Evolutionary conservation across 1,284 basidiomycete genomes (phyloP).

Genomic region (Sphagnurus paluster): DNA sequence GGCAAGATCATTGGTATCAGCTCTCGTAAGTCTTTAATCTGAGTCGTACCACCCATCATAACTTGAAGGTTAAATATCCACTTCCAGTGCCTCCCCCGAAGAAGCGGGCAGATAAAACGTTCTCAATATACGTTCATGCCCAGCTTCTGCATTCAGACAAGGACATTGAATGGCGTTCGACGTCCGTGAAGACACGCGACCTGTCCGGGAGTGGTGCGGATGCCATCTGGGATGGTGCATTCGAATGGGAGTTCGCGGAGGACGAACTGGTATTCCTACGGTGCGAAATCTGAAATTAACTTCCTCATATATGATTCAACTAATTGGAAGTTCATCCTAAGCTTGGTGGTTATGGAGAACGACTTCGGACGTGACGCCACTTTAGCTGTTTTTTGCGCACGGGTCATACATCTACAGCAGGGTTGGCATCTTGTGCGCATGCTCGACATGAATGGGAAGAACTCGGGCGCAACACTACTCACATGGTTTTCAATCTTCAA

Average conservation of each 20-base stretch:
- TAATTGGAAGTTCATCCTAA: slow-evolving; percentile 14
- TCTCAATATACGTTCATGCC: slow-evolving; percentile 40
- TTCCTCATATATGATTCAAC: neutral
- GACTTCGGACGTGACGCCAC: slow-evolving; percentile 43
- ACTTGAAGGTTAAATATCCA: too few relatives aligned
- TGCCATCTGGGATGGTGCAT: slow-evolving; percentile 44
- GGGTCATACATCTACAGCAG: slow-evolving; percentile 41
- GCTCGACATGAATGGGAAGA: slow-evolving; percentile 53
- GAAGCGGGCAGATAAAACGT: slow-evolving; percentile 32
- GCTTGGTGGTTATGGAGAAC: slow-evolving; percentile 39
- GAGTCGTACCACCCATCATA: too few relatives aligned
- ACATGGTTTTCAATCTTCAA: slow-evolving; percentile 33
- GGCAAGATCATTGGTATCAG: slow-evolving; percentile 48
- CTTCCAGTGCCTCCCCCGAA: slow-evolving; percentile 42
- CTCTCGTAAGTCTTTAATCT: slow-evolving; percentile 37
- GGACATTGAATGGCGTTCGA: slow-evolving; percentile 42
- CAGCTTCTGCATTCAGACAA: slow-evolving; percentile 40
- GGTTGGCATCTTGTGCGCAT: slow-evolving; percentile 54
- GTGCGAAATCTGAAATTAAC: slow-evolving; percentile 27
- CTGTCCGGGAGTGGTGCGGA: slow-evolving; percentile 36
- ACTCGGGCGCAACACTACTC: slow-evolving; percentile 49
- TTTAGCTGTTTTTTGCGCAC: slow-evolving; percentile 50
- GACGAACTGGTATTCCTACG: slow-evolving; percentile 53
- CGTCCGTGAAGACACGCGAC: slow-evolving; percentile 34
- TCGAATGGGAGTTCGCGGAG: slow-evolving; percentile 48